These are phyloP conservation scores for Glycine latifolia DNA, from an alignment of 306 rosid species.

Conservation along the genomic window DNA sequence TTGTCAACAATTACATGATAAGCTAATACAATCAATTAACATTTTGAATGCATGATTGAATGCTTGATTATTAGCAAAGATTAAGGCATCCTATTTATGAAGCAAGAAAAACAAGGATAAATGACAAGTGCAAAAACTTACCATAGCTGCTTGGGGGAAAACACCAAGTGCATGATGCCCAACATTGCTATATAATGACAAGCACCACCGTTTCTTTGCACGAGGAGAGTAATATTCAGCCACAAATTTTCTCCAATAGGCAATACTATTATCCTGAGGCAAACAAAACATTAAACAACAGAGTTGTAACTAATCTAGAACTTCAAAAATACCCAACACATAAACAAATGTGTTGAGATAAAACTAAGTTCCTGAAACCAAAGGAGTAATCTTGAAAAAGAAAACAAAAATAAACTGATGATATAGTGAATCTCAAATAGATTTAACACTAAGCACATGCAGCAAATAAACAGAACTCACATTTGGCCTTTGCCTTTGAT, in stretches of 20 bases:
- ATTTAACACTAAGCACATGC: background rate
- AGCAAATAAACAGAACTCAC: slow-evolving; percentile 61
- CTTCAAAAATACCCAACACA: slow-evolving; percentile 13
- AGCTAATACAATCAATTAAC: background rate
- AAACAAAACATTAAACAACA: slow-evolving; percentile 33
- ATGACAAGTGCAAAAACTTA: slow-evolving; percentile 48
- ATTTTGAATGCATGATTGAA: background rate
- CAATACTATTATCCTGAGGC: slow-evolving; percentile 86
- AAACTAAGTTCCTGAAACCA: background rate
- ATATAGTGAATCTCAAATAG: slow-evolving; percentile 11
- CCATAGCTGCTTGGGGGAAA: slow-evolving; percentile 95
- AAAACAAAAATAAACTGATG: background rate
- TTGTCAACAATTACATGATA: background rate
- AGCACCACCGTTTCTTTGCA: slow-evolving; percentile 96
- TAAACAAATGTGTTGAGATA: background rate
- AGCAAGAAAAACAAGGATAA: slow-evolving; percentile 12
- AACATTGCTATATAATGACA: slow-evolving; percentile 83
- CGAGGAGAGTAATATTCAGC: slow-evolving; percentile 95
- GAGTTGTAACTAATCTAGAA: slow-evolving; percentile 1
- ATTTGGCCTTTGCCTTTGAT: slow-evolving; percentile 83
- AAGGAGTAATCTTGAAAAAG: slow-evolving; percentile 1
- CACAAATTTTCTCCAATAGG: slow-evolving; percentile 99
- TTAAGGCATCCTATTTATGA: slow-evolving; percentile 1
- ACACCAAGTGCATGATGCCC: slow-evolving; percentile 95
- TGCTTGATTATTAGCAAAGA: background rate